A percentile compares a stretch with the other conserved stretches of the same genome.
These are phyloP conservation scores for Sporothrix globosa DNA, from an alignment of 2,329 filamentous ascomycete genomes.

Conservation along the genomic window DNA sequence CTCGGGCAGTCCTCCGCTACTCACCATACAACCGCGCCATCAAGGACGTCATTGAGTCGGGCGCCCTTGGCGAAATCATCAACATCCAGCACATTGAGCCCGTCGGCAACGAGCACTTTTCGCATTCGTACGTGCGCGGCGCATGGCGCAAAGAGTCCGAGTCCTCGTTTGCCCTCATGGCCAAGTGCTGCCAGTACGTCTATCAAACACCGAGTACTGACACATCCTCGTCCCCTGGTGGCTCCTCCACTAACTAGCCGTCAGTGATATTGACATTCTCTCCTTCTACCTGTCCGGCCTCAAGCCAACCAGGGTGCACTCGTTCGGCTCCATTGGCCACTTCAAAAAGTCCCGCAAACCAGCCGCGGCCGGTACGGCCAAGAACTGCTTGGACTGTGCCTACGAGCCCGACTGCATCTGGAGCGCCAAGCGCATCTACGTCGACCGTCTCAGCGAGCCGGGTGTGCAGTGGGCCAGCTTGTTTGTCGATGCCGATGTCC, in stretches of 20 bases:
- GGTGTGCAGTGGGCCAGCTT: constrained; percentile 13
- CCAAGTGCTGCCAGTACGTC: constrained; percentile 19
- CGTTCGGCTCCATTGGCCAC: constrained; percentile 18
- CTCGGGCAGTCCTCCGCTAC: background rate
- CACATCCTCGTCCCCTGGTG: too few relatives aligned
- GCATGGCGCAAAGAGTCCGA: constrained; percentile 2
- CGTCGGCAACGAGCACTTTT: constrained; percentile 23
- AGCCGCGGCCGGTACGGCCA: background rate
- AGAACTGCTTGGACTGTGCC: constrained; percentile 5
- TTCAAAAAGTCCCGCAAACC: constrained; percentile 8
- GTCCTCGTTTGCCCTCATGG: constrained; percentile 14
- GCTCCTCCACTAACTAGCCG: background rate
- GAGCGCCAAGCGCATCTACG: constrained; percentile 21
- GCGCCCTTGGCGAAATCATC: constrained; percentile 20
- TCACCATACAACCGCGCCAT: constrained; percentile 17
- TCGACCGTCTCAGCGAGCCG: constrained; percentile 6
- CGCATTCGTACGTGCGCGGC: constrained; percentile 17
- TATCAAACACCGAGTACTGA: background rate
- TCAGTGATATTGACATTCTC: constrained; percentile 16
- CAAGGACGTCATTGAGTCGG: constrained; percentile 11
- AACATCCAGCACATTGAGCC: constrained; percentile 26
- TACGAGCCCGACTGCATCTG: constrained; percentile 20
- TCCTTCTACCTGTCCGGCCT: constrained; percentile 20
- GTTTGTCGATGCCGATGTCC: constrained; percentile 6
- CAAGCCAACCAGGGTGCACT: background rate